Percentiles rank a stretch among this genome's conserved stretches.
phyloP scores from a whole-genome alignment of 441 rosid genomes.

The Eruca vesicaria region DNA sequence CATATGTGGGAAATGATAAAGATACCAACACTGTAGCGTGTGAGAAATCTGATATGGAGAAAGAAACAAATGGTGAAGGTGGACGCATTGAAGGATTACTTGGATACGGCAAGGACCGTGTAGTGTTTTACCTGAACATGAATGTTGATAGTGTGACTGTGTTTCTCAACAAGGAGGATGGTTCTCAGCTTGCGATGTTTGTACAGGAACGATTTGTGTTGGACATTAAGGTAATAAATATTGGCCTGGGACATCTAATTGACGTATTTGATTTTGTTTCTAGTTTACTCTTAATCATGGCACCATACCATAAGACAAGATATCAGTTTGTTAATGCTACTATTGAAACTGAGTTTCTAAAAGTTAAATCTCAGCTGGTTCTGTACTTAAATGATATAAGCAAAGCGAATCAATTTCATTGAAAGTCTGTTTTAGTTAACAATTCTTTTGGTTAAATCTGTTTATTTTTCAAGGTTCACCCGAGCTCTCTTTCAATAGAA shows the following conservation, averaged over 20 bases:
- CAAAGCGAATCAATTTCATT: background rate
- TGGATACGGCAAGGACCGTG: conserved; percentile 97
- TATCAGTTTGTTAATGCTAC: conserved; percentile 12
- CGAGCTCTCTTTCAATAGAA: conserved; percentile 89
- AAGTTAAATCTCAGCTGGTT: conserved; percentile 3
- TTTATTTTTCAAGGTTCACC: conserved; percentile 69
- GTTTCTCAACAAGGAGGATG: conserved; percentile 97
- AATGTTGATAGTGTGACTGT: conserved; percentile 90
- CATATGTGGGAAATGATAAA: conserved; percentile 35
- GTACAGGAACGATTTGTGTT: conserved; percentile 93
- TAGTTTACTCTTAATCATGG: background rate
- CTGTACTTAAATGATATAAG: background rate
- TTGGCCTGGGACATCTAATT: conserved; percentile 12
- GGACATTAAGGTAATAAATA: conserved; percentile 78
- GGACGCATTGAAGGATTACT: conserved; percentile 85
- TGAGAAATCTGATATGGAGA: conserved; percentile 49
- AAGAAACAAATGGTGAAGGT: conserved; percentile 70
- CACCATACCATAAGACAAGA: background rate
- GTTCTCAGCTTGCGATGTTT: conserved; percentile 94
- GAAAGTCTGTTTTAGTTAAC: conserved; percentile 4
- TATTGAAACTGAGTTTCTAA: conserved; percentile 8
- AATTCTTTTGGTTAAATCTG: conserved; percentile 26
- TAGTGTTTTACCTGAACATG: conserved; percentile 86
- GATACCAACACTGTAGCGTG: conserved; percentile 40
- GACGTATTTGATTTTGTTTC: conserved; percentile 19